Base-by-base conservation (phyloP, 2,329 filamentous ascomycete species). In the Proliferodiscus dingleyae region DNA sequence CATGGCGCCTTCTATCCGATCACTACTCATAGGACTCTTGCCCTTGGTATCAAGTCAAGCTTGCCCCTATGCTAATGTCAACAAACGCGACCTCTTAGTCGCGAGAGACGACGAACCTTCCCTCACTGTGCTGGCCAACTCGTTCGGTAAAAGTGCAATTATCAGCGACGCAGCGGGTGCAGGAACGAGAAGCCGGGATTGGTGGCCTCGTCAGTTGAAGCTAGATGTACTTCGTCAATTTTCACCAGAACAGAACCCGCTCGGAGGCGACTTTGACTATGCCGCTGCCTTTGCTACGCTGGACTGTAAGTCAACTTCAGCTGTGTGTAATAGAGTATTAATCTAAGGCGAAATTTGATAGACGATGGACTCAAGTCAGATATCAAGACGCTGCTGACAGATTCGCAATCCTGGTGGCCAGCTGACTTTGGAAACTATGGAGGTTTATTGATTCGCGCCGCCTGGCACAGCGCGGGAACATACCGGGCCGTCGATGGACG, bases 401-500 rank as follows among this genome's bases (percentile, higher is more conserved):
- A 79, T 61, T 79, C 75, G 11, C 75, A 81, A 61, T 72, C 77
- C 28, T 80, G 71, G 71, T 81, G 77, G 77, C 77, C 77, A 1
- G 77, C 77, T 21, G 77, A 81, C 58, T 80, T 78, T 55, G 77
- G 77, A 46, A 75, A 80, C 66, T 81, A 81, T 52, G 77, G 77
- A 47, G 77, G 65, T 15, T 68, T 81, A 10, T 80, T 81, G 60
- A 69, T 81, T 59, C 76, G 77, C 37, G 73, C 80, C 74, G 74
- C 77, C 51, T 81, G 77, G 77, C 77, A 80, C 68, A 75, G 73
- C 45, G 71, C 77, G 6, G 77, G 77, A 45, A 81, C 77, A 47
- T 81, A 81, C 66, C 75, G 77, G 57, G 73, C 78, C 56, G 67
- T 65, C 28, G 77, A 81, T 56, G 77, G 77, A 33, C 76, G 77